Percentiles rank a stretch among this genome's conserved stretches.
Evolutionary conservation across 176 grass and related monocot species (phyloP).

Genomic region (Carex pumila): DNA sequence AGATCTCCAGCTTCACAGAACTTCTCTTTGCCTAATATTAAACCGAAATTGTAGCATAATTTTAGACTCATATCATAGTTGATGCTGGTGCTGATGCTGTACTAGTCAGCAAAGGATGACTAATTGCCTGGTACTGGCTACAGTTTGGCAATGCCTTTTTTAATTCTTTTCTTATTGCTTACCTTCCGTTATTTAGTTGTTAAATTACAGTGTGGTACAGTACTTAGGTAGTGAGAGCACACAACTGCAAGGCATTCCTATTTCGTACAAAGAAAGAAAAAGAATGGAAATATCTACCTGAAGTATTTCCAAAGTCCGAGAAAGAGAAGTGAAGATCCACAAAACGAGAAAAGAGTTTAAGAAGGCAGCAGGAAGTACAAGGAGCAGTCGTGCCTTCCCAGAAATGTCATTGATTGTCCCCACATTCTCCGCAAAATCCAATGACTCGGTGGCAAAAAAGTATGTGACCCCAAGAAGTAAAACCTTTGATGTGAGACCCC

Average conservation of each 20-base stretch:
- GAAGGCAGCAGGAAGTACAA: slow-evolving; percentile 95
- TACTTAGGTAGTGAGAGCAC: neutral
- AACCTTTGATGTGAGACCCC: slow-evolving; percentile 93
- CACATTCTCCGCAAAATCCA: slow-evolving; percentile 92
- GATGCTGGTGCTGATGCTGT: neutral
- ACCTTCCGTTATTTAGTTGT: neutral
- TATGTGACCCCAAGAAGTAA: slow-evolving; percentile 95
- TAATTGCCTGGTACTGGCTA: neutral
- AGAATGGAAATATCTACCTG: slow-evolving; percentile 40
- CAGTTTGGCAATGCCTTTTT: neutral
- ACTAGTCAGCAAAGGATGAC: neutral
- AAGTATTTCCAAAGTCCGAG: slow-evolving; percentile 83
- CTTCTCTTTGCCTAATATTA: slow-evolving; percentile 67
- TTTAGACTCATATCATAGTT: neutral
- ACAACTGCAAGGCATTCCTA: neutral
- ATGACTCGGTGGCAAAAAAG: slow-evolving; percentile 78
- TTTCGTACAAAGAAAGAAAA: slow-evolving; percentile 5
- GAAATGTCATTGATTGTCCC: slow-evolving; percentile 98
- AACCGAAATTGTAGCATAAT: slow-evolving; percentile 18
- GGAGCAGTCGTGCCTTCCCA: slow-evolving; percentile 82
- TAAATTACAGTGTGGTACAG: neutral
- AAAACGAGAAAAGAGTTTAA: slow-evolving; percentile 96
- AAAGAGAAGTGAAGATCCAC: slow-evolving; percentile 99
- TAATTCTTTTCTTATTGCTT: neutral
- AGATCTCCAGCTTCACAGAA: slow-evolving; percentile 91